Percentiles rank a stretch among this genome's conserved stretches.
phyloP scores from a whole-genome alignment of 2,329 filamentous ascomycete species.

The Colletotrichum sp. region DNA sequence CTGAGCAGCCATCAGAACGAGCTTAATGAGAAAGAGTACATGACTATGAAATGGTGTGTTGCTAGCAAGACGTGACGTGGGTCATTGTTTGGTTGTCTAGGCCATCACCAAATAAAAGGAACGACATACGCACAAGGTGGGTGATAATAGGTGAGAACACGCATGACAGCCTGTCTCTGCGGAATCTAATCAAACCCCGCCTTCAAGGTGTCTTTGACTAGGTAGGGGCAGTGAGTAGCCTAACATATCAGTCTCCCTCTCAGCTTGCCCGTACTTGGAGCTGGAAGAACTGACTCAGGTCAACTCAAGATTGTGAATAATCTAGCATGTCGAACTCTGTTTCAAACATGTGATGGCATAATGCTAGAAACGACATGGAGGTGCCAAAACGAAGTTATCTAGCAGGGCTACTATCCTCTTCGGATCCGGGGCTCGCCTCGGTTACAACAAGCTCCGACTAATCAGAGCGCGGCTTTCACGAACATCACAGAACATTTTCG shows the following conservation, averaged over 20 bases:
- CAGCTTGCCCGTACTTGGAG: neutral
- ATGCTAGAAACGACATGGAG: neutral
- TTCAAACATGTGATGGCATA: neutral
- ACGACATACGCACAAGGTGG: neutral
- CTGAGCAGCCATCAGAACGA: neutral
- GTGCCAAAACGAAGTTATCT: neutral
- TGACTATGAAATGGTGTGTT: neutral
- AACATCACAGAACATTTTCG: neutral
- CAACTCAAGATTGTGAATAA: neutral
- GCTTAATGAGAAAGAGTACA: neutral
- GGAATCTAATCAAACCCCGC: neutral
- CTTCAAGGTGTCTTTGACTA: accelerated
- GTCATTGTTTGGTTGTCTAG: accelerated
- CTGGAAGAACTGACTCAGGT: neutral
- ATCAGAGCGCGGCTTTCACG: neutral
- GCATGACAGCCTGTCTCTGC: neutral
- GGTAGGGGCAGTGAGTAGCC: neutral
- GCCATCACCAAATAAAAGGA: neutral
- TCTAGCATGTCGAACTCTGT: neutral
- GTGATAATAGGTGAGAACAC: neutral
- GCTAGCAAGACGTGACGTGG: neutral
- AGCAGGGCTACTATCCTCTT: neutral
- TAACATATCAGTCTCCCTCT: neutral
- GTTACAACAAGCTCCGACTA: neutral
- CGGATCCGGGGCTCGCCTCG: neutral